Conservation (phyloP, 2,329 filamentous ascomycete genomes). For the Cytospora mali region DNA sequence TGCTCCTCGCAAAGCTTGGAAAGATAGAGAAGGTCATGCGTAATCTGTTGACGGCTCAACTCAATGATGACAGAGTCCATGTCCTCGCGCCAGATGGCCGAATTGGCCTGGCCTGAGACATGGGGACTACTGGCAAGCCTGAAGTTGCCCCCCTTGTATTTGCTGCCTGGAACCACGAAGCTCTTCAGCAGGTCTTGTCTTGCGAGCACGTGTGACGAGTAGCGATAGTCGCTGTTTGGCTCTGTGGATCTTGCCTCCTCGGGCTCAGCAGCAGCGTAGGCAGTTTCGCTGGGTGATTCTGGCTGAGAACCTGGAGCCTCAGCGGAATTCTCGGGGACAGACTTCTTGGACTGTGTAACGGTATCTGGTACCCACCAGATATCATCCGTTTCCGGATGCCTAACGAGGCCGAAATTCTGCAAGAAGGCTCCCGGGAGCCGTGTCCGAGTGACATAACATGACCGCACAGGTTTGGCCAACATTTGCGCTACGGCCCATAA, state of each 20-base stretch:
- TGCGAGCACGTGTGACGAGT: constrained; percentile 38
- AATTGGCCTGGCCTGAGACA: constrained; percentile 17
- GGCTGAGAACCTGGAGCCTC: neutral
- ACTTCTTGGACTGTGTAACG: constrained; percentile 18
- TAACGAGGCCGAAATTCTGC: constrained; percentile 59
- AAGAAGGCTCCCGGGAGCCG: constrained; percentile 64
- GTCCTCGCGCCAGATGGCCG: constrained; percentile 52
- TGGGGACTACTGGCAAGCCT: constrained; percentile 28
- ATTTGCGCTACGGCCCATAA: constrained; percentile 53
- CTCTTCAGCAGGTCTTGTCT: constrained; percentile 38
- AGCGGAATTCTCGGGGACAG: constrained; percentile 9
- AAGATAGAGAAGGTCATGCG: constrained; percentile 49
- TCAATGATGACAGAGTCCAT: constrained; percentile 58
- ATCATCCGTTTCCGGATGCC: constrained; percentile 54
- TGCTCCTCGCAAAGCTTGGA: constrained; percentile 35
- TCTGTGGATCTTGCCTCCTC: constrained; percentile 22
- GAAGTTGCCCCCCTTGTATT: constrained; percentile 28
- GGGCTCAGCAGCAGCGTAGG: neutral
- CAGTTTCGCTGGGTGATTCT: neutral
- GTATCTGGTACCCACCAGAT: constrained; percentile 59
- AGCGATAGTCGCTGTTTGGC: constrained; percentile 29
- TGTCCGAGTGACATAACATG: constrained; percentile 52
- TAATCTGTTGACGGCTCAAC: constrained; percentile 51
- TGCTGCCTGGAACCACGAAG: constrained; percentile 27
- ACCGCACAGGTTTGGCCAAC: constrained; percentile 62